A percentile compares a stretch with the other conserved stretches of the same genome.
Evolutionary conservation across 73 alveolate genomes (phyloP).

Genomic region (Stentor roeselii): DNA sequence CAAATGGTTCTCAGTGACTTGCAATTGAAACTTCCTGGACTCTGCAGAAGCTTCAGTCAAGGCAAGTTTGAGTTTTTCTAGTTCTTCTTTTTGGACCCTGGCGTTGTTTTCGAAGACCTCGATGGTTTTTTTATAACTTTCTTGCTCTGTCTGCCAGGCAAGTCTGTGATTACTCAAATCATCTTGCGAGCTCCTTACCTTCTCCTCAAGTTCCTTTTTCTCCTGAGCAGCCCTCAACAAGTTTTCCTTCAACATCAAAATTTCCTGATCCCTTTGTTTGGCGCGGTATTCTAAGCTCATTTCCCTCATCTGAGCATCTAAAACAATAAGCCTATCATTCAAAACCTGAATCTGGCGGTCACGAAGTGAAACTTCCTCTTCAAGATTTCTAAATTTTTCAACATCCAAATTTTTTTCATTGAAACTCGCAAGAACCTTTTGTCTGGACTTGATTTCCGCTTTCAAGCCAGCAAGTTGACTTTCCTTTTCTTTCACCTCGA

Average conservation of each 20-base stretch:
- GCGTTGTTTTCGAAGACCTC: background rate
- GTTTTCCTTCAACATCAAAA: background rate
- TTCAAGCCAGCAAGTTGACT: slow-evolving; percentile 18
- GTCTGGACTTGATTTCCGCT: slow-evolving; percentile 23
- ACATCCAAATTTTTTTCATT: background rate
- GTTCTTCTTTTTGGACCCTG: background rate
- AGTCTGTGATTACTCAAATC: background rate
- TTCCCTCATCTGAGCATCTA: background rate
- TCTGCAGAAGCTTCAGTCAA: background rate
- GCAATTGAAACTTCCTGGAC: background rate
- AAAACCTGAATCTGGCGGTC: slow-evolving; percentile 20
- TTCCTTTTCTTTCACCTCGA: slow-evolving; percentile 20
- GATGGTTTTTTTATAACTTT: background rate
- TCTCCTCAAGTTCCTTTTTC: background rate
- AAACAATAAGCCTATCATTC: slow-evolving; percentile 19
- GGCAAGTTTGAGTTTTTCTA: background rate
- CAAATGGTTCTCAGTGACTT: no score
- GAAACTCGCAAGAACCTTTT: background rate
- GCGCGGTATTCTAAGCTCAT: background rate
- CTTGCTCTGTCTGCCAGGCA: background rate
- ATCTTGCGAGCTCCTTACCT: background rate
- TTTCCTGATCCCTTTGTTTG: slow-evolving; percentile 7
- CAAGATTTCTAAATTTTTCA: background rate
- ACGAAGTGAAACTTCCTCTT: background rate
- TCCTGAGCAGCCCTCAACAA: background rate